phyloP scores from a whole-genome alignment of 2,329 filamentous ascomycete species.

The Alternaria conjuncta region DNA sequence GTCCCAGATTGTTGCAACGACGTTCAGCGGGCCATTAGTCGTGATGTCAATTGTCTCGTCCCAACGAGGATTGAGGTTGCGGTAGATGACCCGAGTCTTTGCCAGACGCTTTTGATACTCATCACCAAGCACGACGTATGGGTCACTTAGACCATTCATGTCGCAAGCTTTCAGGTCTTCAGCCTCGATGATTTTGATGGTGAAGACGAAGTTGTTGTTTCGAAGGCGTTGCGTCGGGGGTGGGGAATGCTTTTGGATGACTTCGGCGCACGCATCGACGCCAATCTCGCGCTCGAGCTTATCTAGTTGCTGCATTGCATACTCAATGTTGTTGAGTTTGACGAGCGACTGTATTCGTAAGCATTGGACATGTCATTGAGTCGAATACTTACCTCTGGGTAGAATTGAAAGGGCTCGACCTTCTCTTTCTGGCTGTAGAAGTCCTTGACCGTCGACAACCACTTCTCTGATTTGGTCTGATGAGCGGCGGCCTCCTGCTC shows the following conservation, averaged over 20 bases:
- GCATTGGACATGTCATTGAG: not conserved
- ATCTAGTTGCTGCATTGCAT: conserved; percentile 89
- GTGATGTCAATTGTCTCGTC: conserved; percentile 97
- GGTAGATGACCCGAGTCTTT: conserved; percentile 91
- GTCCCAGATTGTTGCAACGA: conserved; percentile 98
- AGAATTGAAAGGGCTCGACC: conserved; percentile 96
- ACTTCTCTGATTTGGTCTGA: conserved; percentile 88
- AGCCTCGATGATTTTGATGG: conserved; percentile 97
- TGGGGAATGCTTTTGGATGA: conserved; percentile 77
- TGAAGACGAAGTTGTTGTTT: conserved; percentile 92
- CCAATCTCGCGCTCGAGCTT: conserved; percentile 89
- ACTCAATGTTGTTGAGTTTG: conserved; percentile 97
- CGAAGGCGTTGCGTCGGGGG: conserved; percentile 71
- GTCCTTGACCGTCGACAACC: conserved; percentile 91
- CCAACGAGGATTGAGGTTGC: conserved; percentile 92
- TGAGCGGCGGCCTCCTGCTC: conserved; percentile 80
- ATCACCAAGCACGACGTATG: conserved; percentile 94
- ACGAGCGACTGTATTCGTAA: conserved; percentile 75
- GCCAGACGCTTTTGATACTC: conserved; percentile 97
- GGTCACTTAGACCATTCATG: conserved; percentile 90
- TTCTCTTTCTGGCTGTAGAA: conserved; percentile 91
- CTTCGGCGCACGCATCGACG: conserved; percentile 85
- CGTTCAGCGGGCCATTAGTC: conserved; percentile 86
- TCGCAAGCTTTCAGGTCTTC: conserved; percentile 99
- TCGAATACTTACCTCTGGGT: conserved; percentile 73